Evolutionary conservation across 331 rosid species (phyloP), one percentile per base, ranked within the genome.

Genomic region (Malus hybrid): DNA sequence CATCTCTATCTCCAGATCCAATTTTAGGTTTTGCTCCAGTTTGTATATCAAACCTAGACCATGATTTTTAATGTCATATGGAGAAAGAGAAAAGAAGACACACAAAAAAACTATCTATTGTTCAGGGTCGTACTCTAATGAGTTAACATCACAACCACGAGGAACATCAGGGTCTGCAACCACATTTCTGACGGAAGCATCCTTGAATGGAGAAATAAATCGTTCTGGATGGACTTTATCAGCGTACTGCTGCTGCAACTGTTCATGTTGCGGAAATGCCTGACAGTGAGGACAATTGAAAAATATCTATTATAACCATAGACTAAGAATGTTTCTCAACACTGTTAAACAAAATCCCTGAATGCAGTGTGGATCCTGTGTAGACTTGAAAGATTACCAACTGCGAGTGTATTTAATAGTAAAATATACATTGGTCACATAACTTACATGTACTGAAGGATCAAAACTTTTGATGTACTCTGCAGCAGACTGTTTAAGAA

Each of bases 1-100:
- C 97, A 4, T 92, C 99, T 82, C 86, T 90, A 77, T 92, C 96
- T 33, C 97, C 99, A 11, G 90, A 75, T 71, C 98, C 97, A 83
- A 88, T 74, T 76, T 88, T 91, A 68, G 89, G 87, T 79, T 84
- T 86, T 18, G 79, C 81, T 75, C 93, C 96, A 68, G 90, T 90
- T 83, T 75, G 93, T 70, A 70, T 50, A 81, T 90, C 96, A 87
- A 92, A 90, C 87, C 99, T 94, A 74, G 60, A 86, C 64, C 62
- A 72, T 63, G 67, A 78, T 52, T 34, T 9, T 78, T 75, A 30
- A 74, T 84, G 79, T 84, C 42, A 81, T 66, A 52, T 5, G 20
- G 50, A 46, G 30, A 36, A 42, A 3, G 14, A 0, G 14, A 0
- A 42, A 42, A 46, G 30, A 36, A 30, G 16, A 58, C 42, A 28